Percentiles rank a stretch among this genome's conserved stretches.
Evolutionary conservation across 805 yeast species (phyloP).

Genomic region (Barnettozyma vustinii): DNA sequence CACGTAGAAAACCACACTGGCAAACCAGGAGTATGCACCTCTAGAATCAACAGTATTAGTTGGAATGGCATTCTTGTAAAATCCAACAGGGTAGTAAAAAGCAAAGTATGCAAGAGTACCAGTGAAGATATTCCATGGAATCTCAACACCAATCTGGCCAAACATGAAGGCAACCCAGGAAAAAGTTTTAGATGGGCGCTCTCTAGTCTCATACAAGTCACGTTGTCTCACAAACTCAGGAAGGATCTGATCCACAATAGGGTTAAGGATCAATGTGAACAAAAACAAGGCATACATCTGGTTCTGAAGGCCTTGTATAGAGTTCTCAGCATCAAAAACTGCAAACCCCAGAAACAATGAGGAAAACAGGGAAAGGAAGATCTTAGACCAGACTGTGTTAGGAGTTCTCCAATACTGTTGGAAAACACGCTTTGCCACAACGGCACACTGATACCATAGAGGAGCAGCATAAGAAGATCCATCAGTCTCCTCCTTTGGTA

Average conservation of each 20-base stretch:
- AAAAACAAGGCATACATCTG: conserved; percentile 75
- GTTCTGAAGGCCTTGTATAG: conserved; percentile 71
- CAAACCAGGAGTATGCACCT: conserved; percentile 41
- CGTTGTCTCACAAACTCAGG: conserved; percentile 60
- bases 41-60: conserved; percentile 43
- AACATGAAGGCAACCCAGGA: conserved; percentile 58
- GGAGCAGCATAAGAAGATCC: conserved; percentile 42
- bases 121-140: conserved; percentile 55
- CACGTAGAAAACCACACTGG: conserved; percentile 46
- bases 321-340: conserved; percentile 59
- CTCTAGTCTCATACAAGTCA: conserved; percentile 65
- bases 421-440: conserved; percentile 50
- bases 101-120: conserved; percentile 59
- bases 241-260: conserved; percentile 55
- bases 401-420: conserved; percentile 69
- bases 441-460: conserved; percentile 34
- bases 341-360: conserved; percentile 71
- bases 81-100: conserved; percentile 71
- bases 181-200: conserved; percentile 66
- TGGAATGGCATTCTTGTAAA: conserved; percentile 62
- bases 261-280: conserved; percentile 52
- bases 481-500: conserved; percentile 30
- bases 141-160: conserved; percentile 59
- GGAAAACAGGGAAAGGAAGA: conserved; percentile 45
- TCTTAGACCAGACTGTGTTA: conserved; percentile 54